phyloP scores from a whole-genome alignment of 2,329 filamentous ascomycete genomes.

The Ambrosiella cleistominuta region DNA sequence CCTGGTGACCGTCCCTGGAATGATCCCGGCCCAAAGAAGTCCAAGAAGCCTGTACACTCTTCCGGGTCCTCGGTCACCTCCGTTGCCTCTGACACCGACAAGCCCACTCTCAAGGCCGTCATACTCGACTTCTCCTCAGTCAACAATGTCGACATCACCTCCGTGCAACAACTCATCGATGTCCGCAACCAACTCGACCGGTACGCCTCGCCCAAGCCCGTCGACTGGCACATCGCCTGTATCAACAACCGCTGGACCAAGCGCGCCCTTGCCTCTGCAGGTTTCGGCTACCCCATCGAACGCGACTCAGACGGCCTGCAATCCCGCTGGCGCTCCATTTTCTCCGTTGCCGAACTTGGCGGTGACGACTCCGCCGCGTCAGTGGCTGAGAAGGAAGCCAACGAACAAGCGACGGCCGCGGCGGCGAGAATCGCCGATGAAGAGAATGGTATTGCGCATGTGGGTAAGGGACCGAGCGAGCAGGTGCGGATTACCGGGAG shows the following conservation, averaged over 20 bases:
- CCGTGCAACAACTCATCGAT: conserved; percentile 81
- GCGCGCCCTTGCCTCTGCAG: conserved; percentile 67
- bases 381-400: conserved; percentile 45
- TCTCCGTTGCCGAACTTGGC: conserved; percentile 76
- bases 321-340: conserved; percentile 81
- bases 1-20: conserved; percentile 85
- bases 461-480: not conserved
- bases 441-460: conserved; percentile 2
- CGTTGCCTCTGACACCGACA: conserved; percentile 22
- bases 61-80: conserved; percentile 10
- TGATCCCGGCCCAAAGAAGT: conserved; percentile 57
- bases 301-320: conserved; percentile 27
- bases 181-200: conserved; percentile 84
- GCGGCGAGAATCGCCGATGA: conserved; percentile 4
- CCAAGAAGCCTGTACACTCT: conserved; percentile 21
- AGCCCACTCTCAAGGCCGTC: conserved; percentile 67
- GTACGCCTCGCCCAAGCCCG: conserved; percentile 60
- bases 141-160: conserved; percentile 87
- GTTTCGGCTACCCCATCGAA: conserved; percentile 66
- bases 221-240: conserved; percentile 93
- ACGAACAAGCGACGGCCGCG: conserved; percentile 25
- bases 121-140: conserved; percentile 89
- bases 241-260: conserved; percentile 93
- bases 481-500: conserved; percentile 15
- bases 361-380: conserved; percentile 52